Percentiles rank a stretch among this genome's conserved stretches.
phyloP scores from a whole-genome alignment of 108 stramenopile genomes.

The Chaetoceros muelleri region DNA sequence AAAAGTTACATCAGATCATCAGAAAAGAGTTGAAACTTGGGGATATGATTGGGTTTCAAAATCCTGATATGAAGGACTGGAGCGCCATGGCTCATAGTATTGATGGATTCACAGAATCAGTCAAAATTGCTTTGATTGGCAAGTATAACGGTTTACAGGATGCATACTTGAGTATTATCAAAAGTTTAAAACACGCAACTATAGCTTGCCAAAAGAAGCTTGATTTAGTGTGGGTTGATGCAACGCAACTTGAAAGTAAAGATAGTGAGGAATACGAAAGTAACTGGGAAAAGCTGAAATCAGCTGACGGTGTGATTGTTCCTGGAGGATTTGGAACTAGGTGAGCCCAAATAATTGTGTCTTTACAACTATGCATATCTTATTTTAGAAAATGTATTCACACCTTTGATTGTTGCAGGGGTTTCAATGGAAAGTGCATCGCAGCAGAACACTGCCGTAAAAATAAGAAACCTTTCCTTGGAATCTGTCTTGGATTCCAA shows the following conservation, averaged over 20 bases:
- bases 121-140: constrained; percentile 92
- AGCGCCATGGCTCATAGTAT: constrained; percentile 74
- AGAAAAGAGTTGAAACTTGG: constrained; percentile 56
- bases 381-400: neutral
- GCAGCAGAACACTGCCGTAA: constrained; percentile 90
- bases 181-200: constrained; percentile 93
- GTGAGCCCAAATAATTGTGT: constrained; percentile 31
- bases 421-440: constrained; percentile 79
- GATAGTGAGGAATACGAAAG: constrained; percentile 33
- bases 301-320: constrained; percentile 78
- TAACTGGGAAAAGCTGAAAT: constrained; percentile 71
- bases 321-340: constrained; percentile 97
- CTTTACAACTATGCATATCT: neutral
- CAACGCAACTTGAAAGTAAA: constrained; percentile 72
- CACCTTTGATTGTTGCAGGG: constrained; percentile 16
- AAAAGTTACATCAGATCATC: constrained; percentile 75
- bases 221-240: constrained; percentile 94
- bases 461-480: constrained; percentile 78
- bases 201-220: constrained; percentile 82
- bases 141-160: constrained; percentile 96
- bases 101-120: constrained; percentile 60
- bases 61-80: constrained; percentile 80
- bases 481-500: constrained; percentile 97
- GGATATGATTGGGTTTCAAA: constrained; percentile 14
- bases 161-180: constrained; percentile 92